Base-by-base conservation (phyloP, 768 basidiomycete species). In the Sistotremastrum suecicum region DNA sequence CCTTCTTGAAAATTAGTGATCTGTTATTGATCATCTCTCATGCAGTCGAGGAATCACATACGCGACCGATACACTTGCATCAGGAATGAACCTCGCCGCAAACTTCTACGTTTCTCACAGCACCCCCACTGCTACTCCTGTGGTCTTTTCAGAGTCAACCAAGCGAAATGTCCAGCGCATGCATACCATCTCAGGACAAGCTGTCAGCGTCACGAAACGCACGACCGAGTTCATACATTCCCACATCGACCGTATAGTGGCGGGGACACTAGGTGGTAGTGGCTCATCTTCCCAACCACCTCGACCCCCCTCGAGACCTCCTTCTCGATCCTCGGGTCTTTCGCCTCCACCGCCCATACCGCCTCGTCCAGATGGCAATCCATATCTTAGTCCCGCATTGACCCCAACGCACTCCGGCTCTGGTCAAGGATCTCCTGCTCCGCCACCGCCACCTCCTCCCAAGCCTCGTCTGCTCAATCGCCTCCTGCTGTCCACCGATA, bases 21-120 rank as follows among this genome's bases (percentile, higher is more conserved):
- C 7, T 42, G 39, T 42, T 52, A 20, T 49, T 46, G 36, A 40
- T 9, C 10, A 28, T 45, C 36, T 39, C 28, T 35, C 5, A 12
- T 48, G 5, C 49, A 84, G 82, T 55, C 74, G 76, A 57, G 78
- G 76, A 0, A 82, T 88, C 46, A 73, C 82, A 3, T 65, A 68
- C 31, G 75, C 78, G 11, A 80, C 83, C 4, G 76, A 71, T 36
- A 69, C 80, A 12, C 64, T 83, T 11, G 58, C 79, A 29, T 71
- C 72, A 1, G 78, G 77, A 3, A 73, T 86, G 44, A 73, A 72
- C 3, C 61, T 67, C 2, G 80, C 79, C 0, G 75, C 83, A 5
- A 66, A 71, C 39, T 69, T 69, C 51, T 84, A 80, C 60, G 75
- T 82, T 45, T 59, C 64, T 5, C 68, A 78, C 52, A 74, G 79